Percentiles rank a stretch among this genome's conserved stretches.
These are phyloP conservation scores for Mycena epipterygia DNA, from an alignment of 768 basidiomycete genomes.

Conservation along the genomic window DNA sequence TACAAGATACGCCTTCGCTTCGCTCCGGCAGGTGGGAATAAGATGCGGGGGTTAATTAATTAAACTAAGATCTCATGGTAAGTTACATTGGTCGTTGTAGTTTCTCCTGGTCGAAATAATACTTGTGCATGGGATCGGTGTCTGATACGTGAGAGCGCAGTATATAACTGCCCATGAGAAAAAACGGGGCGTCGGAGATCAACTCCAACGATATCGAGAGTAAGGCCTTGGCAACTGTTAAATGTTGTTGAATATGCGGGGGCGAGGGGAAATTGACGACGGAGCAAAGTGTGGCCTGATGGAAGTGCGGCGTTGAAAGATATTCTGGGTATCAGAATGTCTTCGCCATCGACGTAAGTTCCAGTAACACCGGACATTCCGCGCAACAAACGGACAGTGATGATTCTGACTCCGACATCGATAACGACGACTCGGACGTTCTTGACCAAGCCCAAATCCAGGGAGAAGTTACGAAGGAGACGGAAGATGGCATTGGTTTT, in stretches of 20 bases:
- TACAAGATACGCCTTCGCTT: neutral
- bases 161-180: constrained; percentile 49
- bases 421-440: constrained; percentile 52
- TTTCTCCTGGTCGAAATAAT: neutral
- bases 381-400: constrained; percentile 31
- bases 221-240: constrained; percentile 58
- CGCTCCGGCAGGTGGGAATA: neutral
- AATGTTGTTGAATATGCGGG: constrained; percentile 59
- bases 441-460: constrained; percentile 53
- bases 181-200: constrained; percentile 55
- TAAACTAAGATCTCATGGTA: constrained; percentile 18
- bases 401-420: constrained; percentile 39
- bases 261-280: constrained; percentile 53
- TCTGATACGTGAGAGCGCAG: neutral
- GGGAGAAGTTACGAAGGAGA: constrained; percentile 53
- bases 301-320: constrained; percentile 33
- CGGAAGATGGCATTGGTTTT: constrained; percentile 50
- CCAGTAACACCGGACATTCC: neutral
- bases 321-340: constrained; percentile 38
- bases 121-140: constrained; percentile 1
- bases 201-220: constrained; percentile 51
- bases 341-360: neutral
- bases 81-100: constrained; percentile 11
- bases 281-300: constrained; percentile 47
- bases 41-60: neutral